Evolutionary conservation across 495 filamentous ascomycete genomes (phyloP).

Genomic region (Podospora pseudopauciseta): DNA sequence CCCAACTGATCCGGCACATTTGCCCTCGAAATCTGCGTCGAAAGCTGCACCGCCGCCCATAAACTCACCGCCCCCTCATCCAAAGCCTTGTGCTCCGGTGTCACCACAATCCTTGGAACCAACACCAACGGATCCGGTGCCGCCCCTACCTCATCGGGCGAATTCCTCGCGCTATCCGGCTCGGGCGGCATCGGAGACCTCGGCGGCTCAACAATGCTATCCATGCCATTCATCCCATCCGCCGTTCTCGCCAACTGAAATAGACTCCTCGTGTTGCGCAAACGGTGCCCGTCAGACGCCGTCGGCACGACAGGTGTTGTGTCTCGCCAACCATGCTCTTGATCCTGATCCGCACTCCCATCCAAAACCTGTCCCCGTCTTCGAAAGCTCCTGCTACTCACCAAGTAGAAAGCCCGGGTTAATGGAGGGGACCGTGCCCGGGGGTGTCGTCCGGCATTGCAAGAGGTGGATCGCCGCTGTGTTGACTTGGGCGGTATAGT

Average conservation of each 20-base stretch:
- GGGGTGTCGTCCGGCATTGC: neutral
- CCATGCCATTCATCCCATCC: conserved; percentile 10
- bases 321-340: neutral
- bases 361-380: neutral
- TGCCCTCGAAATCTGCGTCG: conserved; percentile 32
- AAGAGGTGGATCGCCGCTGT: conserved; percentile 12
- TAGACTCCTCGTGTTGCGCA: conserved; percentile 19
- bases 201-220: conserved; percentile 5
- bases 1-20: conserved; percentile 16
- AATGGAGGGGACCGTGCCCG: neutral
- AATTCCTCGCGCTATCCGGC: conserved; percentile 1
- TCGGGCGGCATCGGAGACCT: conserved; percentile 1
- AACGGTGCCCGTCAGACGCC: neutral
- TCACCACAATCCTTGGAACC: conserved; percentile 42
- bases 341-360: conserved; percentile 1
- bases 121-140: conserved; percentile 33
- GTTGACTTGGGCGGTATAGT: conserved; percentile 1
- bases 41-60: conserved; percentile 50
- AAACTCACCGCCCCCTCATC: conserved; percentile 32
- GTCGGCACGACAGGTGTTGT: neutral
- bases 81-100: conserved; percentile 51
- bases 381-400: neutral
- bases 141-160: neutral
- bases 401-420: neutral
- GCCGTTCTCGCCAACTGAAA: conserved; percentile 11